These are phyloP conservation scores for Lasiodiplodia gonubiensis DNA, from an alignment of 2,329 filamentous ascomycete genomes.

Conservation along the genomic window DNA sequence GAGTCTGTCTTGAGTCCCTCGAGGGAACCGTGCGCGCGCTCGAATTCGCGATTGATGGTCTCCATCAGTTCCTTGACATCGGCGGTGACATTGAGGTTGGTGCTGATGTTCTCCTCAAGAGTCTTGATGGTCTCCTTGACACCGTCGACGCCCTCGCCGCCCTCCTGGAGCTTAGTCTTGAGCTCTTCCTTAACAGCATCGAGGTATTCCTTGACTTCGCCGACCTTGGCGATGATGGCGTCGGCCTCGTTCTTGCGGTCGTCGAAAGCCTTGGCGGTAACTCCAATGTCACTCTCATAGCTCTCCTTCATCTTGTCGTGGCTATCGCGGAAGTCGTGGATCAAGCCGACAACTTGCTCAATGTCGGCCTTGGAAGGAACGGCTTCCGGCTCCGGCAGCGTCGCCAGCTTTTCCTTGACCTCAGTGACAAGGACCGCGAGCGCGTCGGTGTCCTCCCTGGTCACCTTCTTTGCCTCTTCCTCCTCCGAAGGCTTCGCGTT, in stretches of 20 bases:
- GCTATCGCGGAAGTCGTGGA: conserved; percentile 59
- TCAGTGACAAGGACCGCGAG: conserved; percentile 84
- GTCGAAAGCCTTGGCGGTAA: conserved; percentile 79
- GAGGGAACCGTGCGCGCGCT: conserved; percentile 80
- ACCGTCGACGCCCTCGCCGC: conserved; percentile 67
- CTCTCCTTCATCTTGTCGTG: conserved; percentile 74
- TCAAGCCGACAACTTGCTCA: conserved; percentile 62
- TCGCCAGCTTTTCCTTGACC: conserved; percentile 77
- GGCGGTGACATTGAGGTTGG: conserved; percentile 51
- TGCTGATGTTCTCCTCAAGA: conserved; percentile 69
- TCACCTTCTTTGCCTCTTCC: conserved; percentile 63
- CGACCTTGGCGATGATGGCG: conserved; percentile 76
- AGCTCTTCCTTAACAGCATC: conserved; percentile 79
- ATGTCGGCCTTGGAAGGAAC: conserved; percentile 80
- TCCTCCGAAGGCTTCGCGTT: conserved; percentile 55
- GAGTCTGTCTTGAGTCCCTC: conserved; percentile 81
- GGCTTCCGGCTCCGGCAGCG: conserved; percentile 71
- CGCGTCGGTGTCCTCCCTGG: conserved; percentile 80
- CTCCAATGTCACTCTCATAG: conserved; percentile 73
- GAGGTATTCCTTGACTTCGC: conserved; percentile 77
- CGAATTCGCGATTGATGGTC: conserved; percentile 83
- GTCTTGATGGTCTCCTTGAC: conserved; percentile 67
- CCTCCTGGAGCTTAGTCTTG: conserved; percentile 76
- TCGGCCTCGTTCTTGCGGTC: conserved; percentile 84
- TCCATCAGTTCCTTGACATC: conserved; percentile 67